These are phyloP conservation scores for Tylopilus intermedius DNA, from an alignment of 768 basidiomycete genomes.

Conservation along the genomic window DNA sequence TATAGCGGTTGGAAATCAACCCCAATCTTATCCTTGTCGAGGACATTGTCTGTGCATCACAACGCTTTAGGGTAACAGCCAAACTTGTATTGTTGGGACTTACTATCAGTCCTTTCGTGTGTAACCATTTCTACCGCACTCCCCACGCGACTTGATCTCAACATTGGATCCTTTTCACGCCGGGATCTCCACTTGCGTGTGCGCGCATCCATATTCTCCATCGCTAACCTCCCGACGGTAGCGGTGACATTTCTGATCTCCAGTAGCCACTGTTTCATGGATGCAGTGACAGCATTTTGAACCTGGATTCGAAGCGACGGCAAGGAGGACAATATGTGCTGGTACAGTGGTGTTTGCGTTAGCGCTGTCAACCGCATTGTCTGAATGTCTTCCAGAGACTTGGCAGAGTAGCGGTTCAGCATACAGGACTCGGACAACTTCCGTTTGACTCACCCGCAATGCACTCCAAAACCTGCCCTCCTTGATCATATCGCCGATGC, in stretches of 20 bases:
- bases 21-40: conserved; percentile 83
- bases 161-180: conserved; percentile 78
- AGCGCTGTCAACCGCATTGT: conserved; percentile 83
- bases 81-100: conserved; percentile 29
- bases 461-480: conserved; percentile 97
- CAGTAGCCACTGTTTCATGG: conserved; percentile 94
- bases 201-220: conserved; percentile 85
- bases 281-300: conserved; percentile 89
- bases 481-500: conserved; percentile 88
- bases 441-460: conserved; percentile 62
- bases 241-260: conserved; percentile 88
- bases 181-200: conserved; percentile 77
- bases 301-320: conserved; percentile 87
- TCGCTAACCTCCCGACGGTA: conserved; percentile 78
- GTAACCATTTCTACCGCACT: conserved; percentile 90
- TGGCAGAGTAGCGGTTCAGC: conserved; percentile 28
- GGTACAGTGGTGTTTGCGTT: conserved; percentile 89
- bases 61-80: conserved; percentile 8
- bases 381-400: conserved; percentile 96
- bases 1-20: conserved; percentile 95
- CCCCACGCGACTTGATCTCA: conserved; percentile 74
- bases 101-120: conserved; percentile 92
- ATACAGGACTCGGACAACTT: conserved; percentile 19
- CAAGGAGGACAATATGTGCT: conserved; percentile 84
- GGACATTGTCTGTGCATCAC: conserved; percentile 62